Evolutionary conservation across 176 grass and related monocot species (phyloP).

Genomic region (Bothriochloa decipiens): DNA sequence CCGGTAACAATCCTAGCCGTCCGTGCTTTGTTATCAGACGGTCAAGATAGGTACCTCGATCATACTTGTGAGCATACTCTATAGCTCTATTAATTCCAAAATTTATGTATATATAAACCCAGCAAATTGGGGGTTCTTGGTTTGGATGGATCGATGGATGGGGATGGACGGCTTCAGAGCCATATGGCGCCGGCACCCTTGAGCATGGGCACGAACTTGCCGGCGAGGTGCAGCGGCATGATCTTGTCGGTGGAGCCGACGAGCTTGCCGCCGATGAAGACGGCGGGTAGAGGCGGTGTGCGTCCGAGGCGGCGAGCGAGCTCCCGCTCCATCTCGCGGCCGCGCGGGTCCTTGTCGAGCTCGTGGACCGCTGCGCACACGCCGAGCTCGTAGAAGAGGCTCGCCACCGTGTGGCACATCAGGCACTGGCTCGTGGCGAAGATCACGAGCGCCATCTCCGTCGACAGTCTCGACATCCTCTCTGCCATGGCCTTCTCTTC

Average conservation of each 20-base stretch:
- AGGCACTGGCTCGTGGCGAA: slow-evolving; percentile 54
- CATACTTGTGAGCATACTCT: not conserved
- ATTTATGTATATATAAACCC: not conserved
- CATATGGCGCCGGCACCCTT: slow-evolving; percentile 61
- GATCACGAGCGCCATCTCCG: slow-evolving; percentile 61
- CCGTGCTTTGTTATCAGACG: not conserved
- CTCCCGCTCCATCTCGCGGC: slow-evolving; percentile 62
- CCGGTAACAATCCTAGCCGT: not conserved
- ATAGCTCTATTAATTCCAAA: not conserved
- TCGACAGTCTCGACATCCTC: slow-evolving; percentile 54
- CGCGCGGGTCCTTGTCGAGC: slow-evolving; percentile 61
- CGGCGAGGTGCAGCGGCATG: slow-evolving; percentile 64
- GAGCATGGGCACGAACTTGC: slow-evolving; percentile 66
- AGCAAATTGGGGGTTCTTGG: not conserved
- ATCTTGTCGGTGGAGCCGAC: slow-evolving; percentile 63
- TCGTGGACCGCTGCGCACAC: slow-evolving; percentile 58
- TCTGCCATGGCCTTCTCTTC: slow-evolving; percentile 30
- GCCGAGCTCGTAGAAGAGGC: slow-evolving; percentile 57
- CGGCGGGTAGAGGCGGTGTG: slow-evolving; percentile 47
- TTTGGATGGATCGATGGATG: not conserved
- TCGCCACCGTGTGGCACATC: slow-evolving; percentile 66
- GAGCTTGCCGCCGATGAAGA: slow-evolving; percentile 67
- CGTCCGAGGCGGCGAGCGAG: slow-evolving; percentile 51
- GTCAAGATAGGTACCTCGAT: not conserved
- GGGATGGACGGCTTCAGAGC: slow-evolving; percentile 31